These are phyloP conservation scores for Mycena amicta DNA, from an alignment of 768 basidiomycete species.

Conservation along the genomic window DNA sequence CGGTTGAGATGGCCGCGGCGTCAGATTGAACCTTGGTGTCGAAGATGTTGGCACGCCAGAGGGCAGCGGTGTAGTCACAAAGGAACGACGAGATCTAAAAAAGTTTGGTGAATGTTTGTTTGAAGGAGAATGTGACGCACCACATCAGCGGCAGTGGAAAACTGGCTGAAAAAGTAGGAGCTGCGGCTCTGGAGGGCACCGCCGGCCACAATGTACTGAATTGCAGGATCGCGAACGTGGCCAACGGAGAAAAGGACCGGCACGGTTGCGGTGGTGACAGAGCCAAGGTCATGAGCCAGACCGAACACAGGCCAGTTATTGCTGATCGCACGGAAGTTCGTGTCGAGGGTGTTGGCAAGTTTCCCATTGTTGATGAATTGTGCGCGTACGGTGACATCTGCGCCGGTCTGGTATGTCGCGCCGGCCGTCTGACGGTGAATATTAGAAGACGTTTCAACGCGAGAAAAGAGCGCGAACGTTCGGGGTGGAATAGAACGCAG, in stretches of 20 bases:
- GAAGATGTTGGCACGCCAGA: constrained; percentile 46
- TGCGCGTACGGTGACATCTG: constrained; percentile 55
- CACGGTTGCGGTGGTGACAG: constrained; percentile 34
- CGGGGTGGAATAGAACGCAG: constrained; percentile 58
- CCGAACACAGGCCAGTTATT: constrained; percentile 67
- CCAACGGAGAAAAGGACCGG: constrained; percentile 50
- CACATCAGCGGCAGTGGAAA: background rate
- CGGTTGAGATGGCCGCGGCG: constrained; percentile 48
- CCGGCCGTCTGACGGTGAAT: constrained; percentile 37
- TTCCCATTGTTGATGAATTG: constrained; percentile 61
- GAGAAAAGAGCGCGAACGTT: constrained; percentile 39
- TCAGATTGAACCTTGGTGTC: constrained; percentile 52
- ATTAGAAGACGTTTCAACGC: background rate
- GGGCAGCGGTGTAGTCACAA: constrained; percentile 45
- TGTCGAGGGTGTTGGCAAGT: constrained; percentile 56
- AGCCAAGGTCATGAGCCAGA: constrained; percentile 59
- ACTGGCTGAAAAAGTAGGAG: background rate
- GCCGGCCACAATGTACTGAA: constrained; percentile 47
- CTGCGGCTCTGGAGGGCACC: constrained; percentile 18
- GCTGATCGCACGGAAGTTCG: constrained; percentile 58
- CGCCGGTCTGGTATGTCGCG: constrained; percentile 60
- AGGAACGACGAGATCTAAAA: constrained; percentile 41
- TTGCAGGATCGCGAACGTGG: constrained; percentile 52
- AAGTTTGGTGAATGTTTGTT: constrained; percentile 29
- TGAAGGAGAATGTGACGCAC: constrained; percentile 22